These are phyloP conservation scores for Aspergillus melleus DNA, from an alignment of 2,329 filamentous ascomycete genomes.

Conservation along the genomic window DNA sequence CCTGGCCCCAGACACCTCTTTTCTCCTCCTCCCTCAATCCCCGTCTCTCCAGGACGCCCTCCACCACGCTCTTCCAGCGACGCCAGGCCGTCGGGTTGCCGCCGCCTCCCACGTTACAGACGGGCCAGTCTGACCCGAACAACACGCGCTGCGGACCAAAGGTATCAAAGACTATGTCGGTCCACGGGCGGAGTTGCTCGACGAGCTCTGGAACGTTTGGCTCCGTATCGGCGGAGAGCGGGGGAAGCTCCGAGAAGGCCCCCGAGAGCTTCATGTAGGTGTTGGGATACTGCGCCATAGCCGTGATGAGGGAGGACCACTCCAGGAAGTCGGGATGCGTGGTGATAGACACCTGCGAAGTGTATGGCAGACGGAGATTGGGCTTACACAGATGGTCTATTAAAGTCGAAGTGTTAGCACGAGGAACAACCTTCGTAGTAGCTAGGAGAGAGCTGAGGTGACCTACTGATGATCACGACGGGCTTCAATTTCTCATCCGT, in stretches of 20 bases:
- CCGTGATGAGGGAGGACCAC: conserved; percentile 69
- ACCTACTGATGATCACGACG: conserved; percentile 63
- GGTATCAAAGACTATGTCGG: conserved; percentile 67
- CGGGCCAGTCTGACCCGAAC: conserved; percentile 93
- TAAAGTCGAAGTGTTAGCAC: neutral
- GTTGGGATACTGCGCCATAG: conserved; percentile 62
- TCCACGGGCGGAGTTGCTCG: conserved; percentile 66
- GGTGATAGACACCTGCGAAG: conserved; percentile 46
- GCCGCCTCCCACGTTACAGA: conserved; percentile 71
- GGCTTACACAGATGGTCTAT: conserved; percentile 90
- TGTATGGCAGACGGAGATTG: conserved; percentile 60
- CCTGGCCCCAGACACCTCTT: conserved; percentile 69
- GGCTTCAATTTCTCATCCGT: conserved; percentile 54
- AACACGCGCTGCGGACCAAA: conserved; percentile 75
- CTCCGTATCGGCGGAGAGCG: conserved; percentile 34
- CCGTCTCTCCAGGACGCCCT: conserved; percentile 56
- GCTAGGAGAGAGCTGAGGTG: neutral
- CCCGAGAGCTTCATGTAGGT: conserved; percentile 95
- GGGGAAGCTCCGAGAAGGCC: conserved; percentile 73
- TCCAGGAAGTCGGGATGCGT: conserved; percentile 60
- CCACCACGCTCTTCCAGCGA: conserved; percentile 72
- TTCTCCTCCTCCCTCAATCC: conserved; percentile 61
- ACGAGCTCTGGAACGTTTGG: conserved; percentile 43
- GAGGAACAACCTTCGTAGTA: neutral
- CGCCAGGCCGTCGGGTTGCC: conserved; percentile 64